Evolutionary conservation across 164 flowering plant species (phyloP).

Genomic region (Stephania japonica): DNA sequence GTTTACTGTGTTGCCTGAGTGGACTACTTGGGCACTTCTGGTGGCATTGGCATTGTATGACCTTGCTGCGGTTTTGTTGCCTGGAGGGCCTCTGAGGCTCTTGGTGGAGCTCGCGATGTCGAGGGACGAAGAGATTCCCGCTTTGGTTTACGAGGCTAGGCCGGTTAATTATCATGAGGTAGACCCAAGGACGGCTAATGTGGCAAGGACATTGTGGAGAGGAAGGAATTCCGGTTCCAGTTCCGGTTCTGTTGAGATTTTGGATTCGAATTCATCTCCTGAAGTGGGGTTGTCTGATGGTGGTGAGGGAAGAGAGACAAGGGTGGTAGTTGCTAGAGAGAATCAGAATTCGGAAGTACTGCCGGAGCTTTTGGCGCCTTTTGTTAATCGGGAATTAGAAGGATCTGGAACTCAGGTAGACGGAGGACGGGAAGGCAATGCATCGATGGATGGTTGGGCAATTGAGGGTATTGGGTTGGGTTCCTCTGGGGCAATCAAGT

Average conservation of each 20-base stretch:
- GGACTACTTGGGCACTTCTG: slow-evolving; percentile 95
- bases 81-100: slow-evolving; percentile 90
- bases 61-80: slow-evolving; percentile 92
- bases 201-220: slow-evolving; percentile 69
- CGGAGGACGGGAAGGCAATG: slow-evolving; percentile 19
- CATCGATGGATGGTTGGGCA: slow-evolving; percentile 29
- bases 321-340: slow-evolving; percentile 41
- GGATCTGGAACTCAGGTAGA: slow-evolving; percentile 7
- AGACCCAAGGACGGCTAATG: slow-evolving; percentile 21
- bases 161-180: slow-evolving; percentile 46
- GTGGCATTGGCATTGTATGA: slow-evolving; percentile 95
- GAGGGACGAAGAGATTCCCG: slow-evolving; percentile 97
- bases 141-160: slow-evolving; percentile 92
- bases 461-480: slow-evolving; percentile 90
- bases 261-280: slow-evolving; percentile 17
- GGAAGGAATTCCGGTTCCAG: slow-evolving; percentile 26
- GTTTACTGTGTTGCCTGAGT: slow-evolving; percentile 89
- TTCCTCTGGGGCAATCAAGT: slow-evolving; percentile 86
- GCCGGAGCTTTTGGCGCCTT: slow-evolving; percentile 51
- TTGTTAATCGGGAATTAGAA: slow-evolving; percentile 34
- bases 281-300: slow-evolving; percentile 15
- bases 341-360: slow-evolving; percentile 21
- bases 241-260: slow-evolving; percentile 17
- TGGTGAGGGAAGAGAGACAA: slow-evolving; percentile 21
- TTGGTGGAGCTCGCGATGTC: slow-evolving; percentile 94